Evolutionary conservation across 2,329 filamentous ascomycete genomes (phyloP), one percentile per base, ranked within the genome.

Genomic region (Diaporthe citriasiana): DNA sequence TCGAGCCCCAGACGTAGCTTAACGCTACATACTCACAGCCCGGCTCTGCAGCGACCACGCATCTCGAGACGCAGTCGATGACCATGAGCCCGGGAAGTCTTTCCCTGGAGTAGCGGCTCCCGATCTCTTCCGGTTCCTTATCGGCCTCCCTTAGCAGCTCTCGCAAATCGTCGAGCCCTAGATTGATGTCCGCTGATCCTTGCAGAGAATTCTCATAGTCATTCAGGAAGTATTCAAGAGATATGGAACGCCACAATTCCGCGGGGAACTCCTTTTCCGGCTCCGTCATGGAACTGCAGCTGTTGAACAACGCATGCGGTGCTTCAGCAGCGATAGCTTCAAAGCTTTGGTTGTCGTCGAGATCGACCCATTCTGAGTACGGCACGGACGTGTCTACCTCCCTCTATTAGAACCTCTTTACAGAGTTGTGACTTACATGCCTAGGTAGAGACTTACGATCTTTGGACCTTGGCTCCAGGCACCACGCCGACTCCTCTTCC

Each of bases 1-100:
- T 19, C 2, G 57, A 25, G 25, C 57, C 57, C 57, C 57, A 63
- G 4, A 63, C 57, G 38, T 63, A 63, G 25, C 57, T 63, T 25
- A 45, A n/a, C 1, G 57, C 57, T 25, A 45, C 57, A 4, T 63
- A 63, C 0, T 7, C 17, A 63, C 57, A 30, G 15, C 57, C 25
- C n/a, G 25, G 25, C 0, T 27, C 1, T 27, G 57, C 57, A 19
- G 57, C 0, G 2, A 42, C 25, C 9, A 63, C 57, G 2, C 25
- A 2, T 2, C 15, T 30, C 8, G 57, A 60, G 38, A 27, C 6
- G 57, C 57, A 60, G 12, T 60, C 35, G 10, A 60, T 60, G 7
- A 60, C 38, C 15, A 42, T 19, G 1, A 60, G 38, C 13, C n/a
- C n/a, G 2, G 57, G 35, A 2, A 60, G 38, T 7, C 10, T 17